Percentiles rank a stretch among this genome's conserved stretches.
Evolutionary conservation across 148 eudicot genomes (phyloP).

Genomic region (Amaranthus palmeri): DNA sequence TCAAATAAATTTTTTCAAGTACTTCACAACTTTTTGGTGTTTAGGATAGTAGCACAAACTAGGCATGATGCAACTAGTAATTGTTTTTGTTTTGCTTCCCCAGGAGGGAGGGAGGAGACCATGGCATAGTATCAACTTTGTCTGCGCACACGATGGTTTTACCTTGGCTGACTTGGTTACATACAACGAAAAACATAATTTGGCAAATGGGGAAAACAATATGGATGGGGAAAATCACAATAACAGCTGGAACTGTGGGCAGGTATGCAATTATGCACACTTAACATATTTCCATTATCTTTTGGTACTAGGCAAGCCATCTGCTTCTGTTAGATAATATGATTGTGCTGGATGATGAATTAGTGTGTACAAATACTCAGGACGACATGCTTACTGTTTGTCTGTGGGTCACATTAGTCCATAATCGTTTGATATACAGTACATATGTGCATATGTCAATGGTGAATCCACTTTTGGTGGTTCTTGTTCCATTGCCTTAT

Average conservation of each 20-base stretch:
- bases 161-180: conserved; percentile 88
- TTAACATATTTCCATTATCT: background rate
- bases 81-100: background rate
- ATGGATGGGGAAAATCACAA: conserved; percentile 97
- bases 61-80: background rate
- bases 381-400: background rate
- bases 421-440: background rate
- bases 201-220: conserved; percentile 96
- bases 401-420: background rate
- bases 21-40: background rate
- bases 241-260: conserved; percentile 97
- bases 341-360: background rate
- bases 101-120: conserved; percentile 97
- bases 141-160: conserved; percentile 97
- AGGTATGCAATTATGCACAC: conserved; percentile 40
- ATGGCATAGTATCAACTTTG: conserved; percentile 92
- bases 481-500: background rate
- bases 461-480: background rate
- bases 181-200: conserved; percentile 80
- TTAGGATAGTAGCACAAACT: background rate
- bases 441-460: background rate
- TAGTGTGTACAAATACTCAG: background rate
- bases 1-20: too few species aligned
- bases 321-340: background rate
- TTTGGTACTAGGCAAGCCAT: background rate